Conservation (phyloP, 306 rosid genomes). For the Adenanthera pavonina region DNA sequence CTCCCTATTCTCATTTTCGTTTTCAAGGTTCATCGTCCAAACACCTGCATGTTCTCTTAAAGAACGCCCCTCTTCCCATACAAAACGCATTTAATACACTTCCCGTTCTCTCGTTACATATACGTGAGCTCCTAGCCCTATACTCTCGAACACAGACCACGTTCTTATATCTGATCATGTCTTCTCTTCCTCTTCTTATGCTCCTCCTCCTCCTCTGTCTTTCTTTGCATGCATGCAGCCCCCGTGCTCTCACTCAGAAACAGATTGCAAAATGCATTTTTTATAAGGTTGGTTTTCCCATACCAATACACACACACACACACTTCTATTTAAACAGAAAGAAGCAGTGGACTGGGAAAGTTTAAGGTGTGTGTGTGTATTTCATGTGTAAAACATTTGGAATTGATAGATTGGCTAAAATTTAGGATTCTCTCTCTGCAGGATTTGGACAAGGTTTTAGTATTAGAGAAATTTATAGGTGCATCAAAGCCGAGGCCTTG, state of each 20-base stretch:
- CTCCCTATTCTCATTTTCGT: slow-evolving; percentile 61
- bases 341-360: not conserved
- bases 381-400: slow-evolving; percentile 6
- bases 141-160: slow-evolving; percentile 17
- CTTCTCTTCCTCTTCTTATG: slow-evolving; percentile 48
- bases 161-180: slow-evolving; percentile 45
- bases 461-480: slow-evolving; percentile 34
- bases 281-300: slow-evolving; percentile 44
- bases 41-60: slow-evolving; percentile 94
- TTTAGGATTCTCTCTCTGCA: slow-evolving; percentile 37
- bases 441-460: slow-evolving; percentile 41
- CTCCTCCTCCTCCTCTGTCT: slow-evolving; percentile 47
- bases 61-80: slow-evolving; percentile 54
- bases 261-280: slow-evolving; percentile 27
- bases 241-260: slow-evolving; percentile 44
- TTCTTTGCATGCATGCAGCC: slow-evolving; percentile 71
- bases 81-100: slow-evolving; percentile 65
- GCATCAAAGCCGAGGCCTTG: slow-evolving; percentile 35
- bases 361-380: not conserved
- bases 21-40: slow-evolving; percentile 62
- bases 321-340: not conserved
- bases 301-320: not conserved
- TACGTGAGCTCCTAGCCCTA: slow-evolving; percentile 36
- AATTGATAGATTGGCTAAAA: not conserved
- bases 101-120: slow-evolving; percentile 47